Conservation (phyloP, 345 rosid species). For the Kandelia obovata region DNA sequence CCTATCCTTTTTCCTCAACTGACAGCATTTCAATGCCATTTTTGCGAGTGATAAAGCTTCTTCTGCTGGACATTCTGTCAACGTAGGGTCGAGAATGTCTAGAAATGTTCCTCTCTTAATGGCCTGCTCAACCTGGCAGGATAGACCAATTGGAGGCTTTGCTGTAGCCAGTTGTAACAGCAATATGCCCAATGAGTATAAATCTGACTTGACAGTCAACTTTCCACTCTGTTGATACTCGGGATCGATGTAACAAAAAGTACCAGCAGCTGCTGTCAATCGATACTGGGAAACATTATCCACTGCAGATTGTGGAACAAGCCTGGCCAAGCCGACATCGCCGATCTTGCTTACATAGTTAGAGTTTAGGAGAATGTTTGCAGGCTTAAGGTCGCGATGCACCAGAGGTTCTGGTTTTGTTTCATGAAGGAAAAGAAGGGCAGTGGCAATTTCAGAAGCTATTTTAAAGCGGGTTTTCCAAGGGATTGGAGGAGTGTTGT, state of each 20-base stretch:
- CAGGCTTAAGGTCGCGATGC: slow-evolving; percentile 90
- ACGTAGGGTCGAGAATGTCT: slow-evolving; percentile 58
- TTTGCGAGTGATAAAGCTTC: slow-evolving; percentile 57
- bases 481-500: slow-evolving; percentile 55
- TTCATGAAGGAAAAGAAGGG: slow-evolving; percentile 77
- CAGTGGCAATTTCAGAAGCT: slow-evolving; percentile 72
- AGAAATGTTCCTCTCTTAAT: slow-evolving; percentile 47
- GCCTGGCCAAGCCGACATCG: slow-evolving; percentile 74
- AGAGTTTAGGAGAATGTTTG: slow-evolving; percentile 67
- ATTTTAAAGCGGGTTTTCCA: slow-evolving; percentile 67
- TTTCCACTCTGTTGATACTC: slow-evolving; percentile 86
- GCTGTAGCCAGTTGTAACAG: slow-evolving; percentile 75
- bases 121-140: slow-evolving; percentile 55
- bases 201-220: slow-evolving; percentile 81
- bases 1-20: slow-evolving; percentile 73
- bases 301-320: slow-evolving; percentile 57
- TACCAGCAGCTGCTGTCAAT: slow-evolving; percentile 80
- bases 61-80: slow-evolving; percentile 72
- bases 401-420: slow-evolving; percentile 81
- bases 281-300: slow-evolving; percentile 43
- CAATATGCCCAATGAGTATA: slow-evolving; percentile 74
- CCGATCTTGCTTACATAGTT: slow-evolving; percentile 61
- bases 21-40: slow-evolving; percentile 68
- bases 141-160: slow-evolving; percentile 64
- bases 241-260: slow-evolving; percentile 82